phyloP scores from a whole-genome alignment of 2,329 filamentous ascomycete genomes.

The Stemphylium lycopersici region DNA sequence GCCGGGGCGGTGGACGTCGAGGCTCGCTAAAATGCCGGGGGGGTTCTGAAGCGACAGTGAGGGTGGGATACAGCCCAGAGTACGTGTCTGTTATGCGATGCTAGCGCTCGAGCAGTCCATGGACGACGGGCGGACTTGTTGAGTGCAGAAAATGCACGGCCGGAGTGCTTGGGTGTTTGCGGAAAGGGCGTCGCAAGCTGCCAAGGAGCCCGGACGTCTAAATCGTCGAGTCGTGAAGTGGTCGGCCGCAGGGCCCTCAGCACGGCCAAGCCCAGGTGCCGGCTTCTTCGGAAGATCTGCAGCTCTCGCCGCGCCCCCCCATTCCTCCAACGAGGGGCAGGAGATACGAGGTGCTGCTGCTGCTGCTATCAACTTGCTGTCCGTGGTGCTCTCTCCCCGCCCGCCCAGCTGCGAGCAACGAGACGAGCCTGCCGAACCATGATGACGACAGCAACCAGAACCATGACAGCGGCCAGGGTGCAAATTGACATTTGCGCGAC shows the following conservation, averaged over 20 bases:
- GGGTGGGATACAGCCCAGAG: neutral
- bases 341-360: neutral
- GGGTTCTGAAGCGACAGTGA: conserved; percentile 13
- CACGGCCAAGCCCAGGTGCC: conserved; percentile 1
- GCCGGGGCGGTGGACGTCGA: neutral
- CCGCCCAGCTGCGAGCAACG: neutral
- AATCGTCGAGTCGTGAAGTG: conserved; percentile 15
- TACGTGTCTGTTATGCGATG: neutral
- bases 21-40: conserved; percentile 7
- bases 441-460: neutral
- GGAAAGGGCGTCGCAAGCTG: conserved; percentile 27
- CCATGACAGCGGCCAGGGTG: neutral
- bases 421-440: neutral
- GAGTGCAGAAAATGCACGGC: conserved; percentile 11
- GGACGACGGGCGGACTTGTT: neutral
- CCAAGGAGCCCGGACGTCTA: conserved; percentile 26
- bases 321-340: neutral
- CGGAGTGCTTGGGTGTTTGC: conserved; percentile 10
- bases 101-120: conserved; percentile 3
- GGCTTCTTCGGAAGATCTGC: conserved; percentile 12
- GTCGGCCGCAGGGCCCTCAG: conserved; percentile 14
- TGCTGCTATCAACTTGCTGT: neutral
- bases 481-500: neutral
- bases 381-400: neutral
- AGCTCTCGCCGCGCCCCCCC: neutral